Evolutionary conservation across 2,329 filamentous ascomycete genomes (phyloP).

Genomic region (Epichloe brachyelytri): DNA sequence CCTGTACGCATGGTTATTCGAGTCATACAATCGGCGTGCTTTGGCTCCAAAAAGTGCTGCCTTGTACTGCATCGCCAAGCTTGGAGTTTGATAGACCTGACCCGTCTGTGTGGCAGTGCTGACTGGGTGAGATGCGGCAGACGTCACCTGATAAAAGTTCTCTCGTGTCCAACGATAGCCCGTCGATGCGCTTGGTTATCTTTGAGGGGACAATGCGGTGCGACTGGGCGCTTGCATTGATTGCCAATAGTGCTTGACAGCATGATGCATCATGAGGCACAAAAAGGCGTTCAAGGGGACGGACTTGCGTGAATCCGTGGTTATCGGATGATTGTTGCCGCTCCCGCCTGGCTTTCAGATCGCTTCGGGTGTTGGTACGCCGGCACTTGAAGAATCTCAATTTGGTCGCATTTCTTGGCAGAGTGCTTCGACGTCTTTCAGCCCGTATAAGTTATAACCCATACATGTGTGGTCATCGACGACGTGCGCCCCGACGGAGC

Average conservation of each 20-base stretch:
- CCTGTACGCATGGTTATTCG: no score
- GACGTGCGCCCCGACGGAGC: no score
- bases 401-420: no score
- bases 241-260: neutral
- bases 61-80: neutral
- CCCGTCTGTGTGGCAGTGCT: constrained; percentile 1
- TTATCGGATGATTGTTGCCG: neutral
- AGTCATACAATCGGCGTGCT: no score
- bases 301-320: neutral
- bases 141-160: neutral
- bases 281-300: neutral
- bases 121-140: neutral
- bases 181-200: neutral
- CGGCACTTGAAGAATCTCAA: no score
- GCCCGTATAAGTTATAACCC: no score
- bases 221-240: neutral
- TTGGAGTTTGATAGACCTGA: neutral
- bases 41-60: no score
- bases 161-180: neutral
- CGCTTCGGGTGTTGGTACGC: no score
- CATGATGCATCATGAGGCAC: neutral
- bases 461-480: no score
- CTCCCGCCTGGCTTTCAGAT: neutral
- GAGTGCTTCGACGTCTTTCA: no score
- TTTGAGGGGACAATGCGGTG: neutral